Evolutionary conservation across 2,329 filamentous ascomycete genomes (phyloP), one percentile per base, ranked within the genome.

Genomic region (Herpotrichia juniperi): DNA sequence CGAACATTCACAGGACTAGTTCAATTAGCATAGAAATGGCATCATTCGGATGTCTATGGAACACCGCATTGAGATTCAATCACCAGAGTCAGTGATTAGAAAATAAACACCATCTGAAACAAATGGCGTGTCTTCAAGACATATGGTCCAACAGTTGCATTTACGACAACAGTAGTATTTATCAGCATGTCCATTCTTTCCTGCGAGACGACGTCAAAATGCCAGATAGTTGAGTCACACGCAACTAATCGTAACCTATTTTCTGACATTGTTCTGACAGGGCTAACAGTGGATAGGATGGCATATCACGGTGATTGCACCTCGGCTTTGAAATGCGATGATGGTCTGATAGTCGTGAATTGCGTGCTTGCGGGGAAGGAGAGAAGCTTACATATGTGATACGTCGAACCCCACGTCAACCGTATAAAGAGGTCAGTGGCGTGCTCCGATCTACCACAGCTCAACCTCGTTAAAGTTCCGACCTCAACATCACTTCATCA

Each of bases 351-450:
- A 46, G 55, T 34, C 59, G 19, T 17, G 42, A 51, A 69, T 69
- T 50, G 54, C 65, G 66, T 69, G 66, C 65, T 67, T 69, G 66
- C 64, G 66, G 66, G 65, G 66, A 66, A 66, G 55, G 14, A 35
- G 16, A 14, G 16, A n/a, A 24, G 43, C 48, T 51, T 44, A 51
- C 48, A 51, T 48, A 55, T 48, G 42, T 14, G 11, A 28, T n/a
- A 42, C 16, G 17, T 45, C 22, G 32, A 21, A 30, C 26, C 16
- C 19, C 28, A 40, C 7, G 5, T 44, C 6, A 17, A 34, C 4
- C 5, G 11, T 46, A 46, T 46, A 46, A 46, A 19, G 14, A 22
- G 19, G 2, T 24, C 10, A 9, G 26, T 30, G 40, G 25, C 26
- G 26, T 43, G 40, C 40, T 25, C 14, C 3, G 3, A 25, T 25